Evolutionary conservation across 371 early-diverging fungal species (phyloP), one percentile per base, ranked within the genome.

Genomic region (Circinella minor): DNA sequence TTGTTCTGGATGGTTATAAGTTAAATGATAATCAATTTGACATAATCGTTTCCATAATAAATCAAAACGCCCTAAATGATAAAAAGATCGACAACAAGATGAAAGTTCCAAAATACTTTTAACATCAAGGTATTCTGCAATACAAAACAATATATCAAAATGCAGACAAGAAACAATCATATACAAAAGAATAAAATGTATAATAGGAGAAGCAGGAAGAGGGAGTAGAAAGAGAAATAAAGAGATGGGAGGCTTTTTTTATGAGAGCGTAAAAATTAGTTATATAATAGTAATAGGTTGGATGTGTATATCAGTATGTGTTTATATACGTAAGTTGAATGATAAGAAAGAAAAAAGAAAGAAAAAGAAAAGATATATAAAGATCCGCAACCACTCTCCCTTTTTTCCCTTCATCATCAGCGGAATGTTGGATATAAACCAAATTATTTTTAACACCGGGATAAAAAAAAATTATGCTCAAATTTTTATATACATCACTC

Each of bases 1-100:
- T 57, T 80, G 80, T 0, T 75, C 43, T 5, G 80, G 80, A 61
- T 71, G 55, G 55, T 77, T 77, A 55, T 77, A 80, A 0, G 63
- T 69, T 4, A 80, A 38, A 18, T 64, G 65, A 64, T 68, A 77
- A 36, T 73, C 72, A 9, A 46, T 46, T 11, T 43, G 48, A 57
- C 77, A 80, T 15, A 68, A 34, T 13, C 38, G 37, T 43, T 75
- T 77, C 80, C 80, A 80, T 4, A 75, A 17, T 6, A 17, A n/a
- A 38, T 77, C 77, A 0, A 72, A n/a, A 4, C 9, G 46, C 15
- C 39, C 57, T 13, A 75, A 34, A n/a, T 55, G 36, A 37, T 48
- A 51, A 8, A 74, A 34, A 17, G 62, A 43, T 36, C 57, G 70
- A 61, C 54, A 51, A 39, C 60, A 67, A n/a, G 36, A 38, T 9